These are phyloP conservation scores for Diaporthe amygdali DNA, from an alignment of 2,329 filamentous ascomycete species.

Conservation along the genomic window DNA sequence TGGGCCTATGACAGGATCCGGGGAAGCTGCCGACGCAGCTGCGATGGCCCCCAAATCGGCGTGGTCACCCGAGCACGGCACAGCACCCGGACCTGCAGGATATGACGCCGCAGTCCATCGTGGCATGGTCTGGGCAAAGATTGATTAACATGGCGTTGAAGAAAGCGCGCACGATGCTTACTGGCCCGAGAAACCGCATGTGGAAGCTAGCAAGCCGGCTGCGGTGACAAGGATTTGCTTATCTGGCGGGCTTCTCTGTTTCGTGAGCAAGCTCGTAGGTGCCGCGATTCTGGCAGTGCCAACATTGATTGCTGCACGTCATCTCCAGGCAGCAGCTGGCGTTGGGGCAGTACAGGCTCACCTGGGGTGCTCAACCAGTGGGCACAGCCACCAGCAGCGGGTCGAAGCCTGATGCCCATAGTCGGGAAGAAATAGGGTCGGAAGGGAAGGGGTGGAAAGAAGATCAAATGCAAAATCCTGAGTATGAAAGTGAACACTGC, in stretches of 20 bases:
- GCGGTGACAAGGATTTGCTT: neutral
- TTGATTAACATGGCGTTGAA: neutral
- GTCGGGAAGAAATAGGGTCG: neutral
- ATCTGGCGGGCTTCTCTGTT: neutral
- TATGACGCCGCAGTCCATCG: neutral
- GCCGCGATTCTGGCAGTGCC: neutral
- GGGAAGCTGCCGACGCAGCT: neutral
- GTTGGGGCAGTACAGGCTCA: neutral
- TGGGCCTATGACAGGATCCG: neutral
- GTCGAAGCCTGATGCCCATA: neutral
- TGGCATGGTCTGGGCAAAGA: neutral
- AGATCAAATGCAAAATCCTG: neutral
- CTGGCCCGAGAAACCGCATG: neutral
- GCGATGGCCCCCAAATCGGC: neutral
- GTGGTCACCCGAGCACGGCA: constrained; percentile 4
- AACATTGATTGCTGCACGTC: neutral
- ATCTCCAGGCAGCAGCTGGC: constrained; percentile 6
- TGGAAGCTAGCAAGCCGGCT: neutral
- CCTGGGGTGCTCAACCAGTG: neutral
- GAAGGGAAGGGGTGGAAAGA: neutral
- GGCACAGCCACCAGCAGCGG: constrained; percentile 5
- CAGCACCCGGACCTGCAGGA: constrained; percentile 10
- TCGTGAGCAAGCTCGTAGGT: neutral
- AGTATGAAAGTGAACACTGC: neutral
- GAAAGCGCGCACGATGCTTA: constrained; percentile 7